Base-by-base conservation (phyloP, 2,329 filamentous ascomycete genomes). In the Claviceps sp. region DNA sequence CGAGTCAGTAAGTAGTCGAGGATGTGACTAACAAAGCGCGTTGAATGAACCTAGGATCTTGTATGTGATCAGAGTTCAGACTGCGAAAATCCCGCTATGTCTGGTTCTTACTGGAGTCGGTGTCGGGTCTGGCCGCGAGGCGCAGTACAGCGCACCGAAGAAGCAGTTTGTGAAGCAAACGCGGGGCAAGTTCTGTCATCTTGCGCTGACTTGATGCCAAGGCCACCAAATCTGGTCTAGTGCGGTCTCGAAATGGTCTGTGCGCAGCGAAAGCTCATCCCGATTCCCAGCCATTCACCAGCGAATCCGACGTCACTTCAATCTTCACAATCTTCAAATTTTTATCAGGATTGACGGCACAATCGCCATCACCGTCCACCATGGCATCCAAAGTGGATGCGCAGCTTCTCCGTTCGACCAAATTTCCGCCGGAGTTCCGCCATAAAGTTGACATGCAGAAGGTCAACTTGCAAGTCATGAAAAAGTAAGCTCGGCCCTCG, bases 401-500 rank as follows among this genome's bases (percentile, higher is more conserved):
- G 58, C 95, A 94, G 74, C 79, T 95, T 62, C 73, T 96, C 52
- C 87, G 85, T 76, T 84, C 84, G 68, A 97, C 90, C 52, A 96
- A 94, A 65, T 97, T 96, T 58, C 93, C 93, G 46, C 78, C 84
- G 7, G 89, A 96, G 64, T 98, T 97, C 72, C 91, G 80, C 65
- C 83, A 87, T 66, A 96, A 96, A 73, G 93, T 98, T 58, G 90
- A 98, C 73, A 95, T 94, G 81, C 81, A 84, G 60, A 97, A 97
- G 73, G 89, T 98, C 68, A 96, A 98, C 65, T 76, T 95, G 49
- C 89, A 95, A 68, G 87, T 98, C 52, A 95, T 98, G 82, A 96
- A 96, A 77, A 95, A 93, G 87, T 94, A 65, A 63, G 83, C 30
- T 41, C 54, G 41, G 20, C 47, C 46, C 14, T 46, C 18, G 38